Evolutionary conservation across 306 rosid species (phyloP).

Genomic region (Rubus parviflorus): DNA sequence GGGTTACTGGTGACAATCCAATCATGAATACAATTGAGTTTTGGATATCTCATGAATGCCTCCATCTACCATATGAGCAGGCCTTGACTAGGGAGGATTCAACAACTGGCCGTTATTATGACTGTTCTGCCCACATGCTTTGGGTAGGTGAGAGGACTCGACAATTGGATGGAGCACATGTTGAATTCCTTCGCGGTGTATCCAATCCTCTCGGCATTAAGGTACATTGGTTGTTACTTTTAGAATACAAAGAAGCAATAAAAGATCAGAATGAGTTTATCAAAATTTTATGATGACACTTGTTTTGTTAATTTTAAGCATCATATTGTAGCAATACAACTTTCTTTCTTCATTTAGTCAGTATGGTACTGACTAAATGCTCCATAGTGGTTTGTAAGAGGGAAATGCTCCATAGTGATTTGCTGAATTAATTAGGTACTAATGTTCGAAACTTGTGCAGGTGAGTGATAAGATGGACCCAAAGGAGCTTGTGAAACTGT

Average conservation of each 20-base stretch:
- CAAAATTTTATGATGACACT: background rate
- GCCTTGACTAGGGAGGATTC: constrained; percentile 48
- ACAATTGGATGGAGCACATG: constrained; percentile 49
- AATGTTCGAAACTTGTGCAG: constrained; percentile 28
- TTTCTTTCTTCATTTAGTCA: background rate
- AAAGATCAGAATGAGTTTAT: background rate
- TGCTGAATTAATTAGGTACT: background rate
- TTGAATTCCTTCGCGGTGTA: constrained; percentile 48
- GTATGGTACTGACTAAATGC: constrained; percentile 1
- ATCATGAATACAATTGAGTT: constrained; percentile 48
- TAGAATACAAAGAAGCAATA: constrained; percentile 1
- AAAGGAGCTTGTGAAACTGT: constrained; percentile 39
- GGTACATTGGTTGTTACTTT: constrained; percentile 14
- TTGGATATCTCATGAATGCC: constrained; percentile 52
- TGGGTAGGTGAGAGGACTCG: constrained; percentile 57
- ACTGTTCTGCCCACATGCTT: constrained; percentile 50
- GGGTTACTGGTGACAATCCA: constrained; percentile 37
- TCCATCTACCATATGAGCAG: constrained; percentile 47
- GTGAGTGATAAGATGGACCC: constrained; percentile 55
- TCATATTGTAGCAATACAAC: background rate
- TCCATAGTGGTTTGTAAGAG: background rate
- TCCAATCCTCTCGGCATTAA: constrained; percentile 50
- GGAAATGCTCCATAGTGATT: background rate
- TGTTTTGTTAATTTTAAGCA: background rate
- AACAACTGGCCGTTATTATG: constrained; percentile 41